A percentile compares a stretch with the other conserved stretches of the same genome.
Conservation (phyloP, 805 yeast genomes). For the Suhomyces vadensis region DNA sequence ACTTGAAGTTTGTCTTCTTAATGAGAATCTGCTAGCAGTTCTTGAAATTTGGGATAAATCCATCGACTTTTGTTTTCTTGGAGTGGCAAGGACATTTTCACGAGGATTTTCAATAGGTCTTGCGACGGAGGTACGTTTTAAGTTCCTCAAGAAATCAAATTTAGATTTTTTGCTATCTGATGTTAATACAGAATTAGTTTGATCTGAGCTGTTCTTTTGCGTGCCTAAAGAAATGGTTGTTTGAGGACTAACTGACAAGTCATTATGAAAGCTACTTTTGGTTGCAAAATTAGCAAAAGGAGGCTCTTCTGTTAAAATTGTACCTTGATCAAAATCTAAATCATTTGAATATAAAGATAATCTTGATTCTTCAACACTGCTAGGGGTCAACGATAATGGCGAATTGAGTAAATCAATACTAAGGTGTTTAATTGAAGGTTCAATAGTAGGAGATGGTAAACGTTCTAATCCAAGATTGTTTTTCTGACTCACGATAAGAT, state of each 20-base stretch:
- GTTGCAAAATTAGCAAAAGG: too few relatives aligned
- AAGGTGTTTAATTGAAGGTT: background rate
- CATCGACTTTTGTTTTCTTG: background rate
- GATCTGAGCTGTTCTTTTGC: too few relatives aligned
- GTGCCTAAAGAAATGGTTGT: too few relatives aligned
- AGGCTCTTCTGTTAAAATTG: background rate
- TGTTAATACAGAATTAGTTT: background rate
- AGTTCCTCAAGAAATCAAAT: background rate
- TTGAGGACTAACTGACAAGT: too few relatives aligned
- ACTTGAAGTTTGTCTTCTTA: background rate
- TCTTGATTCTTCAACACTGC: background rate
- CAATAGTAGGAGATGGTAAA: background rate
- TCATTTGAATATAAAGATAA: background rate
- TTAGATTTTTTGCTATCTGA: background rate
- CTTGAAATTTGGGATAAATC: background rate
- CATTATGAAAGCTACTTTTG: too few relatives aligned
- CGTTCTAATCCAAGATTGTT: background rate
- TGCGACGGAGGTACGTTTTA: background rate
- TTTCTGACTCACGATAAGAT: background rate
- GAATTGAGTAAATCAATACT: background rate
- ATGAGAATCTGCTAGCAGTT: background rate
- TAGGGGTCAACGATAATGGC: background rate
- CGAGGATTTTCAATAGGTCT: background rate
- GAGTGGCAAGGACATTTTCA: background rate
- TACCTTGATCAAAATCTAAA: background rate